Conservation (phyloP, 441 rosid genomes). For the Euphorbia celastroides region DNA sequence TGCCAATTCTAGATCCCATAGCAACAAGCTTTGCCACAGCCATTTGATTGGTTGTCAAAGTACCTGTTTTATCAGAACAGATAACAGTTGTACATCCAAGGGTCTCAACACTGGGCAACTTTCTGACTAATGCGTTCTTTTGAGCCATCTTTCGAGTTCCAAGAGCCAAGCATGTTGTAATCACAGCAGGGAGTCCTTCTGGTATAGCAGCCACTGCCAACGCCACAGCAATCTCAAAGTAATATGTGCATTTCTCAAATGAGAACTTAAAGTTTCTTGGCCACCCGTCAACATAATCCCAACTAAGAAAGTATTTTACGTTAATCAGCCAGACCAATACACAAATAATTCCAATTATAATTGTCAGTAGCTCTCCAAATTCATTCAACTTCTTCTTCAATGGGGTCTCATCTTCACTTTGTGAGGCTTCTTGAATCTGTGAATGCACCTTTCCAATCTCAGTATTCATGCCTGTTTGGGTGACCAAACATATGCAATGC, state of each 20-base stretch:
- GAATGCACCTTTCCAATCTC: constrained; percentile 86
- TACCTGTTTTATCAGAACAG: constrained; percentile 93
- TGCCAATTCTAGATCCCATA: constrained; percentile 63
- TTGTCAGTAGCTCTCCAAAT: constrained; percentile 70
- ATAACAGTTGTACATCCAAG: constrained; percentile 93
- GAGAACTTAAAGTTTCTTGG: constrained; percentile 80
- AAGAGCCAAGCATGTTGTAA: constrained; percentile 84
- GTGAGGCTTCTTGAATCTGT: constrained; percentile 83
- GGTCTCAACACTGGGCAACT: constrained; percentile 88
- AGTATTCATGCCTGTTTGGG: constrained; percentile 63
- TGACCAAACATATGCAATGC: constrained; percentile 65
- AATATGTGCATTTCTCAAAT: constrained; percentile 88
- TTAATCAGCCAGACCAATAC: constrained; percentile 79
- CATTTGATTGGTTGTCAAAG: constrained; percentile 94
- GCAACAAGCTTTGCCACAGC: constrained; percentile 79
- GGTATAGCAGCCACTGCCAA: constrained; percentile 86
- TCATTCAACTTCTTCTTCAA: constrained; percentile 83
- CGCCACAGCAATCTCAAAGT: constrained; percentile 90
- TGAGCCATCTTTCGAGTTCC: constrained; percentile 97
- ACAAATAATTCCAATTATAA: constrained; percentile 71
- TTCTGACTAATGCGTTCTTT: constrained; percentile 90
- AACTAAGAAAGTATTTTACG: constrained; percentile 74
- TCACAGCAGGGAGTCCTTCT: constrained; percentile 87
- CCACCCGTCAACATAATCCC: constrained; percentile 86
- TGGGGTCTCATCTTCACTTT: constrained; percentile 76